Conservation (phyloP, 2,329 filamentous ascomycete species). For the Colletotrichum musae region DNA sequence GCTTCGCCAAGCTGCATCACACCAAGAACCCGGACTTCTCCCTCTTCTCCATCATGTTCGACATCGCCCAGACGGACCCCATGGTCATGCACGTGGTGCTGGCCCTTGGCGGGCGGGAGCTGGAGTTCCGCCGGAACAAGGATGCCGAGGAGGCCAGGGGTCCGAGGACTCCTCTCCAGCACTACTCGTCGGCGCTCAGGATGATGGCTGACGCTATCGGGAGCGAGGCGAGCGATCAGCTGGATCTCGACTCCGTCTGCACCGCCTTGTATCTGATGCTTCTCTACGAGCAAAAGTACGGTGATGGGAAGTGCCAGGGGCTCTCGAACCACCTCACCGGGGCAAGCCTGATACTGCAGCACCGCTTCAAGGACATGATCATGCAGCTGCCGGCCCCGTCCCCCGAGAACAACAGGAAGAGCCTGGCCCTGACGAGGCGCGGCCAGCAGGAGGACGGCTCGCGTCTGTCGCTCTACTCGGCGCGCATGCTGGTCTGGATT, state of each 20-base stretch:
- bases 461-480: slow-evolving; percentile 50
- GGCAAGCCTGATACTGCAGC: slow-evolving; percentile 49
- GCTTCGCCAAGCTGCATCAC: slow-evolving; percentile 52
- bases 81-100: slow-evolving; percentile 55
- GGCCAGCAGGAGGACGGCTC: slow-evolving; percentile 20
- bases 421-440: slow-evolving; percentile 20
- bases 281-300: slow-evolving; percentile 55
- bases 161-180: slow-evolving; percentile 44
- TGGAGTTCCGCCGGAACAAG: slow-evolving; percentile 46
- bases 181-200: slow-evolving; percentile 51
- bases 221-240: slow-evolving; percentile 40
- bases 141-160: slow-evolving; percentile 20
- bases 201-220: slow-evolving; percentile 49
- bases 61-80: slow-evolving; percentile 49
- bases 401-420: slow-evolving; percentile 36
- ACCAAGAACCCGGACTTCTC: slow-evolving; percentile 55
- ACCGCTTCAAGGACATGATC: slow-evolving; percentile 43
- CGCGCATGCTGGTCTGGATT: slow-evolving; percentile 53
- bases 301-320: slow-evolving; percentile 50
- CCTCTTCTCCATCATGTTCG: slow-evolving; percentile 53
- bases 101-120: slow-evolving; percentile 50
- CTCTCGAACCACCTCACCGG: slow-evolving; percentile 51
- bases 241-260: slow-evolving; percentile 50
- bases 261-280: slow-evolving; percentile 54
- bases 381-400: slow-evolving; percentile 34